A percentile compares a stretch with the other conserved stretches of the same genome.
phyloP scores from a whole-genome alignment of 257 asterid species.

The Solanum corneliomulleri region DNA sequence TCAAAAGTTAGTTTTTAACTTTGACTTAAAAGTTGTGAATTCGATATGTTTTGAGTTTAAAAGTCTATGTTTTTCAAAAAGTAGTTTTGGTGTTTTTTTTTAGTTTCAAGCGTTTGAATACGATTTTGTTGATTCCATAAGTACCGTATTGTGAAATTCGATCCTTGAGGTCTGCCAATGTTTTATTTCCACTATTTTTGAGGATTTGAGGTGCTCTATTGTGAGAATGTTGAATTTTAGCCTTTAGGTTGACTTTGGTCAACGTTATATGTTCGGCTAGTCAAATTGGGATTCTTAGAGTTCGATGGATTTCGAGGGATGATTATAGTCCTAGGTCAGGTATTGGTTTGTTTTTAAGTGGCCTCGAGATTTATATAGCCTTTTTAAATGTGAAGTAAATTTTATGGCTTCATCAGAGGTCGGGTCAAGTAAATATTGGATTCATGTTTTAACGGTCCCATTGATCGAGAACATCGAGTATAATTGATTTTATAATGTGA shows the following conservation, averaged over 20 bases:
- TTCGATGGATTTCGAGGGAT: neutral
- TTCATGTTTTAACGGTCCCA: neutral
- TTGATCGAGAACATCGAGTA: too few relatives aligned
- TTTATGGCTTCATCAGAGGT: neutral
- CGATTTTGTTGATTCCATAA: too few relatives aligned
- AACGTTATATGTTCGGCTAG: neutral
- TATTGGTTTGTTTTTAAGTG: neutral
- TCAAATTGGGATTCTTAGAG: neutral
- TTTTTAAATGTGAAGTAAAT: neutral
- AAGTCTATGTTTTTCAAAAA: too few relatives aligned
- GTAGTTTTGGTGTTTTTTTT: too few relatives aligned
- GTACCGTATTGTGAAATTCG: neutral
- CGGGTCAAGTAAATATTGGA: neutral
- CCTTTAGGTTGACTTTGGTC: neutral
- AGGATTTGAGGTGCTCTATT: neutral
- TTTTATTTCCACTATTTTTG: too few relatives aligned
- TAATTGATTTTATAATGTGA: too few relatives aligned
- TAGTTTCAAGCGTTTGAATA: neutral
- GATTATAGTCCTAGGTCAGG: neutral
- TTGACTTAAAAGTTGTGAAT: neutral
- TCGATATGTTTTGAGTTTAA: neutral
- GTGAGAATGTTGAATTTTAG: neutral
- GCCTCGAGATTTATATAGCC: neutral
- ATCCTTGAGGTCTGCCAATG: neutral
- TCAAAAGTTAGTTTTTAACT: neutral